Percentiles rank a stretch among this genome's conserved stretches.
Evolutionary conservation across 352 stramenopile species (phyloP).

Genomic region (Pythium periplocum): DNA sequence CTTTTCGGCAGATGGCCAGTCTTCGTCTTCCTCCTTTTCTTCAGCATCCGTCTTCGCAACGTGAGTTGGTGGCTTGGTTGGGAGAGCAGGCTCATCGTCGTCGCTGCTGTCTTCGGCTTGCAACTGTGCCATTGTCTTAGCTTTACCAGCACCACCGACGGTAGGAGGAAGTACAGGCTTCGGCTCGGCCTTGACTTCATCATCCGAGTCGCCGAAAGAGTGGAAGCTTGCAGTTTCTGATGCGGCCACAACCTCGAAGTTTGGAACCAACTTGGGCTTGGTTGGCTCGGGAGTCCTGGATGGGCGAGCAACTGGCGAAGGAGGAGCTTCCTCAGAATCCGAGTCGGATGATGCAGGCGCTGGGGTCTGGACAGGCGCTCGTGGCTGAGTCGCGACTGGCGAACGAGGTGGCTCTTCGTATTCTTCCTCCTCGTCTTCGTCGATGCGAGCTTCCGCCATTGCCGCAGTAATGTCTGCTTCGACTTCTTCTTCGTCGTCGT

Average conservation of each 20-base stretch:
- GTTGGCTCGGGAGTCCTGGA: too few relatives aligned
- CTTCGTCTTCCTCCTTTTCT: slow-evolving; percentile 38
- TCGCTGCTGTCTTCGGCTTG: slow-evolving; percentile 80
- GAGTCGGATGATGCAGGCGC: slow-evolving; percentile 6
- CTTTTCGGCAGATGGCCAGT: slow-evolving; percentile 10
- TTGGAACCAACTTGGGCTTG: slow-evolving; percentile 33
- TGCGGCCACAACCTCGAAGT: slow-evolving; percentile 66
- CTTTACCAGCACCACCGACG: slow-evolving; percentile 56
- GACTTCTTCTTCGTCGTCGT: slow-evolving; percentile 30
- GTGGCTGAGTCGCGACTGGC: background rate
- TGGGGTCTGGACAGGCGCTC: slow-evolving; percentile 9
- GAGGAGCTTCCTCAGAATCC: slow-evolving; percentile 6
- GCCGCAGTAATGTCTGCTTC: slow-evolving; percentile 8
- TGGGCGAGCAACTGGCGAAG: slow-evolving; percentile 4
- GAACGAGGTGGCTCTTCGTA: slow-evolving; percentile 3
- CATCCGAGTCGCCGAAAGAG: slow-evolving; percentile 83
- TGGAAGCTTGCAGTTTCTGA: slow-evolving; percentile 67
- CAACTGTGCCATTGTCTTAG: slow-evolving; percentile 65
- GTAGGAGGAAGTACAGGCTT: slow-evolving; percentile 39
- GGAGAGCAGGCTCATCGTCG: slow-evolving; percentile 45
- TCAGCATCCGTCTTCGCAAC: slow-evolving; percentile 32
- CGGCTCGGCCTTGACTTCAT: slow-evolving; percentile 69
- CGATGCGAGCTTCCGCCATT: background rate
- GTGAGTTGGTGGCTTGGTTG: slow-evolving; percentile 43
- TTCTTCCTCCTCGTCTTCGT: slow-evolving; percentile 18